Evolutionary conservation across 805 yeast genomes (phyloP), one percentile per base, ranked within the genome.

Genomic region (Metschnikowia orientalis): DNA sequence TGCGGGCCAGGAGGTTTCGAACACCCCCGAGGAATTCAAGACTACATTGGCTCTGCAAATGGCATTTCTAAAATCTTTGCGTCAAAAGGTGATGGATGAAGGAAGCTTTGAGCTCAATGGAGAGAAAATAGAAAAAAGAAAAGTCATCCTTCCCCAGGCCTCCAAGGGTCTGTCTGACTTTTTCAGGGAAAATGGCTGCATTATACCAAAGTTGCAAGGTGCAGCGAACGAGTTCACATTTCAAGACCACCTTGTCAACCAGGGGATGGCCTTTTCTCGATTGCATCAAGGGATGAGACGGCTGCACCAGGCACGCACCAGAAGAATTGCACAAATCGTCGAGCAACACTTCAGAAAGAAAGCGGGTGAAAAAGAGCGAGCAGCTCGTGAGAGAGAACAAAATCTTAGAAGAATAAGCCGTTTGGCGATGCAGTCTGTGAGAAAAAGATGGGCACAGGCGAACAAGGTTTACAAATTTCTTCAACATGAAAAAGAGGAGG

Each of bases 391-490:
- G 37, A 75, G 79, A 47, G 95, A 88, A 47, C 81, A 75, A 46
- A 75, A 77, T 33, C 67, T 82, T 37, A 66, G 71, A 37, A 75
- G 73, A 38, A 56, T 90, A 20, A 95, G 96, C n/a, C 75, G 86
- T 47, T 71, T 79, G 30, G 83, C 94, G 0, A 82, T 84, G 1
- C 80, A 76, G 47, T 87, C 88, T 26, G 96, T 92, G 8, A 81
- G 81, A 57, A 87, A 80, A 54, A 79, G 92, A 50, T 92, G 99
- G 99, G 63, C 71, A 14, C 69, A 88, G 30, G 98, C 97, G 2
- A 85, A 81, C 41, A 87, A 84, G 54, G 94, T 86, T 1, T 81
- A 74, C 51, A 70, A 68, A 30, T 82, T 79, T 10, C 64, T 84
- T 39, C 92, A 84, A 51, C 79, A 80, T 28, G 77, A 81, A 40